Conservation (phyloP, 2,329 filamentous ascomycete species). For the Rhynchosporium secalis region DNA sequence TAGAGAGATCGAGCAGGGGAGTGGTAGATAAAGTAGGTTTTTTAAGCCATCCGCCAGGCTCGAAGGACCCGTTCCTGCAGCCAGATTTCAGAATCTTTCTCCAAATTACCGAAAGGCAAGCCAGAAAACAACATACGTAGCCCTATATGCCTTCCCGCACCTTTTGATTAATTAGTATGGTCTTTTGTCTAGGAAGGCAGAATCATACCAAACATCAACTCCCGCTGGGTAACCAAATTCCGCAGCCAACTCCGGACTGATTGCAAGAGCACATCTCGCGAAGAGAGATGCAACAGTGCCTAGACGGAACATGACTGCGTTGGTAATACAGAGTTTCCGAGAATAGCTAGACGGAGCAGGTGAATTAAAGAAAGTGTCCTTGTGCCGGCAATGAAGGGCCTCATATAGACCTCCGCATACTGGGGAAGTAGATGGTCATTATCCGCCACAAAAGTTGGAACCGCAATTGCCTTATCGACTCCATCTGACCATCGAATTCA, state of each 20-base stretch:
- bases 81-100: constrained; percentile 7
- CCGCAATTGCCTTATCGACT: background rate
- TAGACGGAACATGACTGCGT: constrained; percentile 5
- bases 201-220: constrained; percentile 46
- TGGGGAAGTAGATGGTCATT: background rate
- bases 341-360: background rate
- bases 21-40: constrained; percentile 41
- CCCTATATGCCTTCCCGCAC: constrained; percentile 47
- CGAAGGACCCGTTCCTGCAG: constrained; percentile 47
- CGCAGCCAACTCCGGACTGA: constrained; percentile 26
- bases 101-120: background rate
- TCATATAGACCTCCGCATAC: constrained; percentile 4
- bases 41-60: constrained; percentile 48
- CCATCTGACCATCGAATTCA: background rate
- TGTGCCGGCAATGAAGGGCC: background rate
- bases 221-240: constrained; percentile 44
- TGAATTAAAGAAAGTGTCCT: background rate
- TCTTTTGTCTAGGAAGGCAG: background rate
- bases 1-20: constrained; percentile 44
- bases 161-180: constrained; percentile 9
- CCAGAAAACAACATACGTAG: constrained; percentile 36
- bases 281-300: constrained; percentile 3
- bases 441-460: background rate
- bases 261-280: constrained; percentile 13
- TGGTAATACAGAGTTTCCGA: background rate